These are phyloP conservation scores for Eucalyptus polybractea DNA, from an alignment of 345 rosid genomes.

Conservation along the genomic window DNA sequence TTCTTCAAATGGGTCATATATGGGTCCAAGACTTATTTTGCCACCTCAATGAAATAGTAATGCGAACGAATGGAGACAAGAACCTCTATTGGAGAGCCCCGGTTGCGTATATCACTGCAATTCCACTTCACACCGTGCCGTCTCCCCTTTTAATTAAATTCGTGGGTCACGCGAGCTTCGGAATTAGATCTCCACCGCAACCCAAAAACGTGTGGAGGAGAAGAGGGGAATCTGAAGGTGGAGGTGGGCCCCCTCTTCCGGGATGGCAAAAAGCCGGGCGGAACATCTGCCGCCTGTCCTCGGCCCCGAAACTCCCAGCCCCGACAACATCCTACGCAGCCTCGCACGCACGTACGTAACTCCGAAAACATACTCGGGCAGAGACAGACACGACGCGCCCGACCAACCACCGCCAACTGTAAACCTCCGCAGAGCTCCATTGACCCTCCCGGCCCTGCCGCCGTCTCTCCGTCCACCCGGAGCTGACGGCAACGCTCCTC, in stretches of 20 bases:
- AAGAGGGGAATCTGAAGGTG: neutral
- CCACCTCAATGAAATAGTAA: too few species aligned
- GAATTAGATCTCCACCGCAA: neutral
- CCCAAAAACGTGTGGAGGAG: neutral
- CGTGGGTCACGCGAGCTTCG: neutral
- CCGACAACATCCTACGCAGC: neutral
- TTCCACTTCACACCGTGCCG: neutral
- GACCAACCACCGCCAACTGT: neutral
- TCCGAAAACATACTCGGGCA: neutral
- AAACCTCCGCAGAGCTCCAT: neutral
- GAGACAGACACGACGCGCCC: neutral
- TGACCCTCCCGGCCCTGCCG: neutral
- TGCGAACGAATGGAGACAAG: too few species aligned
- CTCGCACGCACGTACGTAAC: neutral
- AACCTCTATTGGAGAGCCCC: too few species aligned
- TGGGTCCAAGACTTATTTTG: too few species aligned
- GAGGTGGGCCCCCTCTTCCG: neutral
- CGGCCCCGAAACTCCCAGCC: neutral
- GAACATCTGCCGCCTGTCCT: neutral
- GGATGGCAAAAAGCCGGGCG: neutral
- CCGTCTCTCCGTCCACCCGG: neutral
- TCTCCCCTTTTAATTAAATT: accelerated
- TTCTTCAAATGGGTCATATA: too few species aligned
- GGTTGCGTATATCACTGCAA: accelerated
- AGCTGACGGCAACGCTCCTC: neutral